phyloP scores from a whole-genome alignment of 2,329 filamentous ascomycete species.

The Fusarium sp. region DNA sequence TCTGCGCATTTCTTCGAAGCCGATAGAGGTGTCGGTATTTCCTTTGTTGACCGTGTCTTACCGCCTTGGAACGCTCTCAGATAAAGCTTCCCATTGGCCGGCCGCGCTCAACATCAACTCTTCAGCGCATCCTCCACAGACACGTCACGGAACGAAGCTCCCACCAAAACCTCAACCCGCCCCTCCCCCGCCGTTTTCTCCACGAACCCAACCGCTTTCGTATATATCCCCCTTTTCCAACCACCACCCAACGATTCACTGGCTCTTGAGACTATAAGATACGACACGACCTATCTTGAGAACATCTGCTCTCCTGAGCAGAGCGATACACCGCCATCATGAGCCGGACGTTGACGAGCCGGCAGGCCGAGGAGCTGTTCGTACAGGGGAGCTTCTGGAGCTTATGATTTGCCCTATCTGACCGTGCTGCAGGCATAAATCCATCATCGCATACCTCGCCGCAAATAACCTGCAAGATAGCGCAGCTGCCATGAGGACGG shows the following conservation, averaged over 20 bases:
- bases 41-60: slow-evolving; percentile 32
- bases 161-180: slow-evolving; percentile 40
- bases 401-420: slow-evolving; percentile 34
- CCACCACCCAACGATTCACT: neutral
- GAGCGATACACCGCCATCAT: slow-evolving; percentile 40
- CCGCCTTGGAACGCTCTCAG: slow-evolving; percentile 10
- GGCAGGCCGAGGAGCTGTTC: slow-evolving; percentile 91
- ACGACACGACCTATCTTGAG: slow-evolving; percentile 6
- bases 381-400: slow-evolving; percentile 54
- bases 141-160: slow-evolving; percentile 43
- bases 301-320: slow-evolving; percentile 28
- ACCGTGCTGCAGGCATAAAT: slow-evolving; percentile 78
- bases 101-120: slow-evolving; percentile 4
- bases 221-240: slow-evolving; percentile 12
- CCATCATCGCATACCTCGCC: slow-evolving; percentile 88
- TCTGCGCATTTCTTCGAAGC: slow-evolving; percentile 34
- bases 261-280: neutral
- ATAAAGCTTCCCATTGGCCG: slow-evolving; percentile 20
- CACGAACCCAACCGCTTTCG: slow-evolving; percentile 32
- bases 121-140: slow-evolving; percentile 41
- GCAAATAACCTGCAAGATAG: slow-evolving; percentile 78
- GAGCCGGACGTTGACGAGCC: slow-evolving; percentile 44
- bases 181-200: slow-evolving; percentile 44
- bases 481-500: slow-evolving; percentile 70
- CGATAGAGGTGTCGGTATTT: slow-evolving; percentile 25